These are phyloP conservation scores for Cyclospora cayetanensis DNA, from an alignment of 169 alveolate genomes.

Conservation along the genomic window DNA sequence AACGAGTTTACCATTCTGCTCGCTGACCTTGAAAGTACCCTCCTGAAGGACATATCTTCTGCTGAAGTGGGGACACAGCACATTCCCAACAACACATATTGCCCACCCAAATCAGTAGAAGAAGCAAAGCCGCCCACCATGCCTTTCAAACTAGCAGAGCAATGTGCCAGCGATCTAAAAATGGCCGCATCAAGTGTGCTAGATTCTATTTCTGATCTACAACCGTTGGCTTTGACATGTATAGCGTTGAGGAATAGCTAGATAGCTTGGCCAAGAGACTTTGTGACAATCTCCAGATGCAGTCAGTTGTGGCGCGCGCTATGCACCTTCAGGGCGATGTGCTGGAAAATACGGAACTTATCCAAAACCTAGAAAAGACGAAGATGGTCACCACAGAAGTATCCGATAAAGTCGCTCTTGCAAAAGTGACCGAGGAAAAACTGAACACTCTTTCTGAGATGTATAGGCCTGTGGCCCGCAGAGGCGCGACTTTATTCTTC, in stretches of 20 bases:
- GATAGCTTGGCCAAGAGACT: neutral
- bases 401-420: constrained; percentile 93
- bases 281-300: no score
- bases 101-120: no score
- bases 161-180: no score
- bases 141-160: no score
- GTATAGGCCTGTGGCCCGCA: constrained; percentile 94
- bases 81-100: neutral
- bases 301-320: no score
- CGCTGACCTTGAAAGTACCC: constrained; percentile 92
- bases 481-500: constrained; percentile 71
- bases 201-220: no score
- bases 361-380: constrained; percentile 94
- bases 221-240: no score
- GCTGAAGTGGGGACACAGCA: constrained; percentile 49
- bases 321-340: constrained; percentile 87
- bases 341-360: constrained; percentile 93
- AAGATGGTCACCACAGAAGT: constrained; percentile 94
- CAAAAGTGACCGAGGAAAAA: constrained; percentile 93
- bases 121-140: no score
- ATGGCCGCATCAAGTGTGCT: no score
- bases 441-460: constrained; percentile 94
- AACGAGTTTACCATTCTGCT: constrained; percentile 94
- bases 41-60: constrained; percentile 91
- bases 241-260: neutral